Evolutionary conservation across 495 filamentous ascomycete genomes (phyloP).

Genomic region (Annulohypoxylon maeteangense): DNA sequence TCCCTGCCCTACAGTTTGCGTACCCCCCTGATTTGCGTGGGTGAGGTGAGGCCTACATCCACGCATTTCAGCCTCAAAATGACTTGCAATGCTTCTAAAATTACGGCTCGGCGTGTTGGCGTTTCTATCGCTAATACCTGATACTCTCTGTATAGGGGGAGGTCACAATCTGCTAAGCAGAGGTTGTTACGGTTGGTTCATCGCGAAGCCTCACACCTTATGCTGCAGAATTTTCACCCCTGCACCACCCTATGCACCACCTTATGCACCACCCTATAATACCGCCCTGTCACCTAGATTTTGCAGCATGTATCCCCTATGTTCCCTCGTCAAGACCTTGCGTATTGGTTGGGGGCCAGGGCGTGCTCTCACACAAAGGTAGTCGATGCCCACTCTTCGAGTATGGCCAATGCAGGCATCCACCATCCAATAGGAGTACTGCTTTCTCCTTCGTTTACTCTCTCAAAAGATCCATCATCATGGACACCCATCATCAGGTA

Average conservation of each 20-base stretch:
- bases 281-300: not conserved
- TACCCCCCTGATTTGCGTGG: not conserved
- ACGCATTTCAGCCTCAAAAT: too few species aligned
- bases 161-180: too few species aligned
- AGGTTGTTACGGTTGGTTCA: not conserved
- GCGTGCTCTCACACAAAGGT: not conserved
- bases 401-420: too few species aligned
- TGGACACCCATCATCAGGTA: conserved; percentile 4
- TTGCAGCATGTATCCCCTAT: not conserved
- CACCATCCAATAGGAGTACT: not conserved
- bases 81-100: too few species aligned
- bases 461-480: not conserved
- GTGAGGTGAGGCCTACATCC: too few species aligned
- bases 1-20: too few species aligned
- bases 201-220: not conserved
- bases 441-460: not conserved
- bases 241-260: not conserved
- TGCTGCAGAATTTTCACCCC: too few species aligned
- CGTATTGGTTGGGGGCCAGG: not conserved
- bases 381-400: not conserved
- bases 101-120: too few species aligned
- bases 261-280: not conserved
- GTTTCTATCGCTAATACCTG: too few species aligned
- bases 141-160: too few species aligned
- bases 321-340: not conserved